Conservation (phyloP, 805 yeast genomes). For the Ogataea ramenticola region DNA sequence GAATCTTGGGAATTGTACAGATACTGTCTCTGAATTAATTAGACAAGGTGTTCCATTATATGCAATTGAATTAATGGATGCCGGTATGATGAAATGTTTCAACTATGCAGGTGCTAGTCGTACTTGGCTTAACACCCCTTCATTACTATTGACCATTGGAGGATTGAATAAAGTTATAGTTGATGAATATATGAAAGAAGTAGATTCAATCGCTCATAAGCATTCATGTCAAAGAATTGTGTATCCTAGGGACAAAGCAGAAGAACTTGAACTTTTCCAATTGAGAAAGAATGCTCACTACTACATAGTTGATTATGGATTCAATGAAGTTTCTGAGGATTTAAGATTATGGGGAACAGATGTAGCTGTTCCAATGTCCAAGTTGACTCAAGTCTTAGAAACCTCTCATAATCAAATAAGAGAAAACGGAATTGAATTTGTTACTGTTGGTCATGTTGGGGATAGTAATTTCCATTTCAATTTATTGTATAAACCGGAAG, state of each 20-base stretch:
- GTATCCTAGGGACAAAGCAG: constrained; percentile 47
- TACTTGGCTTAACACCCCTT: constrained; percentile 53
- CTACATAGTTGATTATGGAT: constrained; percentile 47
- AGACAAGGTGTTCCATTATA: constrained; percentile 50
- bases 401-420: constrained; percentile 23
- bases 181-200: constrained; percentile 35
- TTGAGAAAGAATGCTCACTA: constrained; percentile 58
- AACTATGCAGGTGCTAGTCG: constrained; percentile 42
- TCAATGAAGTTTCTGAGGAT: constrained; percentile 26
- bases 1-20: constrained; percentile 52
- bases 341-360: constrained; percentile 37
- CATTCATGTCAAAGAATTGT: constrained; percentile 37
- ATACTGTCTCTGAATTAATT: constrained; percentile 49
- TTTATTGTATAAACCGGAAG: constrained; percentile 27
- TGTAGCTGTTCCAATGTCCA: constrained; percentile 36
- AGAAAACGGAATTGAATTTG: constrained; percentile 27
- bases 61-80: constrained; percentile 60
- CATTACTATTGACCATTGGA: constrained; percentile 27
- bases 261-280: constrained; percentile 54
- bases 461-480: constrained; percentile 42
- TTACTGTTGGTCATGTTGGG: constrained; percentile 37
- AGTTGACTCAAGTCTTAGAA: constrained; percentile 28
- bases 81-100: constrained; percentile 52
- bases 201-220: constrained; percentile 37
- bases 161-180: constrained; percentile 32